Conservation (phyloP, 805 yeast species). For the Myxozyma geophila region DNA sequence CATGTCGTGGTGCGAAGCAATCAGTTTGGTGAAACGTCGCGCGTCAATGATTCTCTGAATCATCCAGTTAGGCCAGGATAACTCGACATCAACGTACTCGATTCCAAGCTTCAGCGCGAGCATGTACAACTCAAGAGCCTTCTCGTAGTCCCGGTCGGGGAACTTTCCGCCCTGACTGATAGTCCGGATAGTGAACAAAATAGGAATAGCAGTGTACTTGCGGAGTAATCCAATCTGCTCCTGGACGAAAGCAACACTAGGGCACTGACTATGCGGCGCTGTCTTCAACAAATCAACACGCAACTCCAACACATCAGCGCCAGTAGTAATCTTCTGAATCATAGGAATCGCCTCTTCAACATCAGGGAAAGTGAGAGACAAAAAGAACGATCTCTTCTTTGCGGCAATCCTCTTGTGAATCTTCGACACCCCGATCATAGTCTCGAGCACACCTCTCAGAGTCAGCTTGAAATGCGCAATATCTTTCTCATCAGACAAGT, state of each 20-base stretch:
- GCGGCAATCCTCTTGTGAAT: conserved; percentile 47
- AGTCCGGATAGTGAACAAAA: conserved; percentile 80
- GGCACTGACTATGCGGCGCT: conserved; percentile 34
- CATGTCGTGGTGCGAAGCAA: conserved; percentile 84
- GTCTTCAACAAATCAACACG: conserved; percentile 67
- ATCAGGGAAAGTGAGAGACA: conserved; percentile 73
- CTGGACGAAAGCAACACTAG: conserved; percentile 58
- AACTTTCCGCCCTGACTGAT: conserved; percentile 80
- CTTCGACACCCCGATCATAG: conserved; percentile 61
- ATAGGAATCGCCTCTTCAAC: conserved; percentile 52
- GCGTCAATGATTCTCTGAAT: conserved; percentile 56
- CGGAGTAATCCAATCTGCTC: conserved; percentile 75
- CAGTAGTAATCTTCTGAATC: conserved; percentile 62
- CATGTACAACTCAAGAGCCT: conserved; percentile 56
- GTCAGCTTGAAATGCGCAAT: conserved; percentile 18
- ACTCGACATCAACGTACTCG: conserved; percentile 79
- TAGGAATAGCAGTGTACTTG: conserved; percentile 67
- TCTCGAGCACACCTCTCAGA: conserved; percentile 61
- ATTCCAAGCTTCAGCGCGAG: conserved; percentile 79
- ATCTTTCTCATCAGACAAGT: conserved; percentile 52
- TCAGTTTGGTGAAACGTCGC: conserved; percentile 67
- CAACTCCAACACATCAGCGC: conserved; percentile 81
- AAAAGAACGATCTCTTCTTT: conserved; percentile 59
- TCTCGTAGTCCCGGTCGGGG: conserved; percentile 59
- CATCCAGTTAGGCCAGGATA: conserved; percentile 64